A percentile compares a stretch with the other conserved stretches of the same genome.
These are phyloP conservation scores for Psilocybe mexicana DNA, from an alignment of 1,284 basidiomycete genomes.

Conservation along the genomic window DNA sequence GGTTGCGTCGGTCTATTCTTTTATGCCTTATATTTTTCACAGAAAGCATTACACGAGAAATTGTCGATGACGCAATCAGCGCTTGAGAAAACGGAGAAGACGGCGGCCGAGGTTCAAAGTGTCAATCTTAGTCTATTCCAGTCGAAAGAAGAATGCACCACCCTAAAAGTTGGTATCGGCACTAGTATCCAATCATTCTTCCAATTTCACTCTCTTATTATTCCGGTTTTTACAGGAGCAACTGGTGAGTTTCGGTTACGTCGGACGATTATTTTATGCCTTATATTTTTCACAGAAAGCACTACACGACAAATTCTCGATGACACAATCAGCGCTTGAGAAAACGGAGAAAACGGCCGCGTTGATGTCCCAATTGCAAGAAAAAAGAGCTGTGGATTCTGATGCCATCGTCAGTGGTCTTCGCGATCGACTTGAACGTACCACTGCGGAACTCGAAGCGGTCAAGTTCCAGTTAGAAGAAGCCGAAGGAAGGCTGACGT, in stretches of 20 bases:
- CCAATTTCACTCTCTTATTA: neutral
- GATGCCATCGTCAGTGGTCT: conserved; percentile 24
- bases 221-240: conserved; percentile 9
- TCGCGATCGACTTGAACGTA: conserved; percentile 14
- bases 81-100: neutral
- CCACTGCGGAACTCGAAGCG: conserved; percentile 18
- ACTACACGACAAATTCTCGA: conserved; percentile 22
- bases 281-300: conserved; percentile 16
- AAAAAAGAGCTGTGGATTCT: conserved; percentile 23
- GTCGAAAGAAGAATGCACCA: conserved; percentile 21
- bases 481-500: conserved; percentile 15
- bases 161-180: conserved; percentile 3
- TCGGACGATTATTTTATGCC: too few species aligned
- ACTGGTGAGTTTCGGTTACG: neutral
- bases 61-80: conserved; percentile 14
- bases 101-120: conserved; percentile 16
- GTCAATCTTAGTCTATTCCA: conserved; percentile 18
- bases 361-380: conserved; percentile 25
- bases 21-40: conserved; percentile 3
- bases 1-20: neutral
- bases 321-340: conserved; percentile 2
- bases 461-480: conserved; percentile 21
- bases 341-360: conserved; percentile 3
- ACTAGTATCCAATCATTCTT: too few species aligned
- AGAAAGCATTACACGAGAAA: conserved; percentile 22